Base-by-base conservation (phyloP, 1,284 basidiomycete species). In the Moesziomyces sp. region DNA sequence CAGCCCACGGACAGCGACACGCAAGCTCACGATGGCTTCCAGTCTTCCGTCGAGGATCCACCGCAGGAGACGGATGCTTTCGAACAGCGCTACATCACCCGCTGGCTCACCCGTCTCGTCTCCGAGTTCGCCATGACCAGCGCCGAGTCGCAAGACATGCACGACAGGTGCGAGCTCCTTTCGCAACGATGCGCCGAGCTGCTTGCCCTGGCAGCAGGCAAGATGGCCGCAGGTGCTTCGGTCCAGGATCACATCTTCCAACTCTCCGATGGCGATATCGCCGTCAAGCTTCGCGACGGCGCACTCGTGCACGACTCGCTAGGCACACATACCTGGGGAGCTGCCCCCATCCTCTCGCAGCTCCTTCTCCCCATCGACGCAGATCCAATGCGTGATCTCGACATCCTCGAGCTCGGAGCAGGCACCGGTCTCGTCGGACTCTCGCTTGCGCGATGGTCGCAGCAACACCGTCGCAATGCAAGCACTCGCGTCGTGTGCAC, bases 341-440 rank as follows among this genome's bases (percentile, higher is more conserved):
- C 80, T 6, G 80, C 80, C 30, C 77, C 80, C 13, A 76, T 78
- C 23, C 67, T 80, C 1, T 63, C 62, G 13, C 73, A 78, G 46
- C 74, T 81, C 0, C 49, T 81, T n/a, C 58, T 73, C 6, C 66
- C 68, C 19, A 51, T 72, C 4, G 24, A 48, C 0, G 28, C 45
- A 8, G 26, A 33, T 0, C 1, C 21, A 1, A 18, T n/a, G 6
- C 42, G 21, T 14, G 58, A 74, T 5, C 28, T 53, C 1, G 62
- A 54, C 16, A 52, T 79, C 1, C 66, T 83, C 26, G 81, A 83
- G 70, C 76, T 83, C 4, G 81, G 81, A 11, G 79, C 80, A 2
- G 81, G 81, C 10, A 82, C 80, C 1, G 81, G 81, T 26, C 70
- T 83, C 7, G 74, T 79, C 13, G 79, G 80, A 8, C 60, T 83